These are phyloP conservation scores for Boletus fagicola DNA, from an alignment of 768 basidiomycete genomes.

Conservation along the genomic window DNA sequence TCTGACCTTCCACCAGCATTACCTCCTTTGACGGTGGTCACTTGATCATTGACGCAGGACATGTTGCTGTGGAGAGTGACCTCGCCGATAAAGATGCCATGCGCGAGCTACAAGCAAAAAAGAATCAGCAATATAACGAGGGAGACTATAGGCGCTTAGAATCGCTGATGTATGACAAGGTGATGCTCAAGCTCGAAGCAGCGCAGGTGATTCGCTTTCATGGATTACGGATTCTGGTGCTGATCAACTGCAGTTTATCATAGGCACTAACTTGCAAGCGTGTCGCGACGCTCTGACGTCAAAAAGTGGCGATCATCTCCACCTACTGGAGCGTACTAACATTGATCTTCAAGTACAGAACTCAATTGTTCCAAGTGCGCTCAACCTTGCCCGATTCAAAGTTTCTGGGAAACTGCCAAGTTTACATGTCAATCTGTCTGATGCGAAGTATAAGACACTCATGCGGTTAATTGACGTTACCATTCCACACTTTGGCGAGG, in stretches of 20 bases:
- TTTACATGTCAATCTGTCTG: constrained; percentile 86
- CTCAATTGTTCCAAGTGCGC: constrained; percentile 83
- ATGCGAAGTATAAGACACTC: constrained; percentile 85
- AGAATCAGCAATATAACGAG: constrained; percentile 79
- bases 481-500: constrained; percentile 76
- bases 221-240: background rate
- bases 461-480: constrained; percentile 92
- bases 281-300: constrained; percentile 78
- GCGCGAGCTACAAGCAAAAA: constrained; percentile 75
- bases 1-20: constrained; percentile 49
- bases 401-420: constrained; percentile 84
- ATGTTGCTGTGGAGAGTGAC: constrained; percentile 90
- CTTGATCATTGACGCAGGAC: constrained; percentile 92
- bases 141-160: constrained; percentile 86
- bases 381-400: constrained; percentile 85
- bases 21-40: constrained; percentile 76
- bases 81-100: constrained; percentile 82
- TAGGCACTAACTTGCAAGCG: constrained; percentile 79
- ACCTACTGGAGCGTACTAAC: constrained; percentile 89
- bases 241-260: constrained; percentile 62
- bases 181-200: constrained; percentile 76
- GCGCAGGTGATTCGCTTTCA: constrained; percentile 67
- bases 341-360: constrained; percentile 88
- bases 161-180: constrained; percentile 92
- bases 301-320: constrained; percentile 57